Percentiles rank a stretch among this genome's conserved stretches.
Evolutionary conservation across 495 filamentous ascomycete genomes (phyloP).

Genomic region (Aspergillus bridgeri): DNA sequence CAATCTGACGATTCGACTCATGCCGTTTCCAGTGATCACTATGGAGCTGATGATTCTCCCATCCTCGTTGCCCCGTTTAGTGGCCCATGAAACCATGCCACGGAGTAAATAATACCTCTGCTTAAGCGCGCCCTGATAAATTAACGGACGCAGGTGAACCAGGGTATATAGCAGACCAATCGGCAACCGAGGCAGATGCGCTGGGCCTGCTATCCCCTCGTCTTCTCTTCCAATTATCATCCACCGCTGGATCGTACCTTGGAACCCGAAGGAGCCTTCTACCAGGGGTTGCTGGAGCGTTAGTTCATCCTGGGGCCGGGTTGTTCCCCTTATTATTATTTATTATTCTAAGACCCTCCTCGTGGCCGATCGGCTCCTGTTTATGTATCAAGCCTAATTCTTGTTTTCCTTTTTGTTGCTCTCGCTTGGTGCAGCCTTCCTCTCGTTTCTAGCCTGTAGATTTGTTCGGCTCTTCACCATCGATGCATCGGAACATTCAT

Average conservation of each 20-base stretch:
- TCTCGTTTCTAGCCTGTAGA: neutral
- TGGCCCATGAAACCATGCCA: neutral
- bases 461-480: neutral
- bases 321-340: neutral
- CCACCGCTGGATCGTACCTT: slow-evolving; percentile 3
- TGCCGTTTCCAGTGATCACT: neutral
- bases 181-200: slow-evolving; percentile 1
- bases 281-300: slow-evolving; percentile 6
- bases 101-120: neutral
- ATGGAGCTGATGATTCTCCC: neutral
- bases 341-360: neutral
- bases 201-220: neutral
- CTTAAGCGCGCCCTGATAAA: slow-evolving; percentile 1
- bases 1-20: neutral
- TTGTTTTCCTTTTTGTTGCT: neutral
- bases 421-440: neutral
- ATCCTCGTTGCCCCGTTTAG: neutral
- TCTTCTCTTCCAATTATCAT: neutral
- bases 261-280: slow-evolving; percentile 4
- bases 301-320: neutral
- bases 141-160: neutral
- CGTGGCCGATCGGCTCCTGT: neutral
- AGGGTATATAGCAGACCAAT: slow-evolving; percentile 3
- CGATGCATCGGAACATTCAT: neutral
- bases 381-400: neutral